Evolutionary conservation across 371 early-diverging fungal species (phyloP), one percentile per base, ranked within the genome.

Genomic region (Mortierella sp.): DNA sequence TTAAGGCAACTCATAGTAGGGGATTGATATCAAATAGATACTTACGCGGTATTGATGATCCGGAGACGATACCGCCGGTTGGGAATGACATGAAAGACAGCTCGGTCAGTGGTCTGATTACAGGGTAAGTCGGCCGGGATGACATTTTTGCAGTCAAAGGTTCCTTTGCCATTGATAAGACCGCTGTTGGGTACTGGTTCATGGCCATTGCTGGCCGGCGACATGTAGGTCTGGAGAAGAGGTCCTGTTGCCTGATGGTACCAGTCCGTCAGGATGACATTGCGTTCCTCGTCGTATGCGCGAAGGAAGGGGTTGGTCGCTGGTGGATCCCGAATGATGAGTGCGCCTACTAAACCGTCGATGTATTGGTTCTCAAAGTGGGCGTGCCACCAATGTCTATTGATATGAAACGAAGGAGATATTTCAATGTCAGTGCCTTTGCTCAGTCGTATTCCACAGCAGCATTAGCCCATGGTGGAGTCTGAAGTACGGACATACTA

Each of bases 331-430:
- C 78, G 83, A 44, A 88, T 78, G 46, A 84, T 80, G 41, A 88
- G 43, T 27, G 83, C 82, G 27, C 88, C 88, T 2, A 82, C 78
- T 1, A 97, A 88, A 32, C 97, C 97, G 78, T 97, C 97, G 72
- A 95, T 91, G 79, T 96, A 96, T 86, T 96, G 96, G 76, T 91
- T 93, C 75, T 90, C 83, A 74, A 80, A 90, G 83, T 96, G 96
- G 43, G 91, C 91, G 76, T 97, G 97, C 95, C 87, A 86, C 87
- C 87, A 86, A 70, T 82, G 82, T 77, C 87, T 86, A 82, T 82
- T 70, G 82, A 12, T 27, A 73, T 14, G 51, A 46, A 60, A 75
- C 35, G 10, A 65, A 6, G 18, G 32, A 49, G 51, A 71, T 21
- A 14, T 3, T 18, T 27, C 16, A 32, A 73, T 38, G 12, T 38